Conservation (phyloP, 2,329 filamentous ascomycete genomes). For the Phaeophleospora eucalypticola region DNA sequence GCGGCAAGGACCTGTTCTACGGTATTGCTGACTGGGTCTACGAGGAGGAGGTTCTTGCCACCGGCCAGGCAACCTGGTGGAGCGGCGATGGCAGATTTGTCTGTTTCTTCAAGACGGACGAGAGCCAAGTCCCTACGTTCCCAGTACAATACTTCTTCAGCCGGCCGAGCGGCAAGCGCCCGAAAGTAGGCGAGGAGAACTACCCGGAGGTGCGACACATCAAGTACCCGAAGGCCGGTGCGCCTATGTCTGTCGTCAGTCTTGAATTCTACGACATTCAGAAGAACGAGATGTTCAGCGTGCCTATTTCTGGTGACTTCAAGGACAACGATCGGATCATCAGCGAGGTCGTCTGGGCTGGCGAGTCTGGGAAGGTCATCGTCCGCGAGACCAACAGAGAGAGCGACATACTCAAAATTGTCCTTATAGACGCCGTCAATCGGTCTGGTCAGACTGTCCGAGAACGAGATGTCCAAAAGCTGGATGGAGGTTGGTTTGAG, state of each 20-base stretch:
- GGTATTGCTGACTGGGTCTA: slow-evolving; percentile 98
- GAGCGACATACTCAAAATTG: slow-evolving; percentile 82
- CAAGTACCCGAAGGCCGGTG: slow-evolving; percentile 95
- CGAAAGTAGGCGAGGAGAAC: slow-evolving; percentile 68
- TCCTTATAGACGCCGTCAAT: slow-evolving; percentile 72
- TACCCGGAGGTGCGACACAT: slow-evolving; percentile 89
- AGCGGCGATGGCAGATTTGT: slow-evolving; percentile 82
- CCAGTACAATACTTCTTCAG: slow-evolving; percentile 91
- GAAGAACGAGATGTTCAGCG: slow-evolving; percentile 72
- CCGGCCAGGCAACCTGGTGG: slow-evolving; percentile 90
- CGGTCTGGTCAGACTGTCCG: slow-evolving; percentile 75
- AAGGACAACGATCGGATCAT: slow-evolving; percentile 79
- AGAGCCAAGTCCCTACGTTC: slow-evolving; percentile 85
- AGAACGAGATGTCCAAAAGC: slow-evolving; percentile 69
- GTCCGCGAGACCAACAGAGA: slow-evolving; percentile 92
- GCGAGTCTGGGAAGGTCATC: slow-evolving; percentile 66
- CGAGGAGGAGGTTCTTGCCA: slow-evolving; percentile 76
- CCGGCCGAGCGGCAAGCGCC: slow-evolving; percentile 69
- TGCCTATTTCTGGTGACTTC: slow-evolving; percentile 74
- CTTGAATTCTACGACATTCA: slow-evolving; percentile 83
- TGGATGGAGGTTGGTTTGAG: slow-evolving; percentile 98
- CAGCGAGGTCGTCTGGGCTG: slow-evolving; percentile 89
- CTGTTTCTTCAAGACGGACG: slow-evolving; percentile 89
- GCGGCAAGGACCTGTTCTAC: slow-evolving; percentile 85
- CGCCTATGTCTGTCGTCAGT: slow-evolving; percentile 86